Evolutionary conservation across 2,329 filamentous ascomycete species (phyloP).

Genomic region (Cadophora malorum): DNA sequence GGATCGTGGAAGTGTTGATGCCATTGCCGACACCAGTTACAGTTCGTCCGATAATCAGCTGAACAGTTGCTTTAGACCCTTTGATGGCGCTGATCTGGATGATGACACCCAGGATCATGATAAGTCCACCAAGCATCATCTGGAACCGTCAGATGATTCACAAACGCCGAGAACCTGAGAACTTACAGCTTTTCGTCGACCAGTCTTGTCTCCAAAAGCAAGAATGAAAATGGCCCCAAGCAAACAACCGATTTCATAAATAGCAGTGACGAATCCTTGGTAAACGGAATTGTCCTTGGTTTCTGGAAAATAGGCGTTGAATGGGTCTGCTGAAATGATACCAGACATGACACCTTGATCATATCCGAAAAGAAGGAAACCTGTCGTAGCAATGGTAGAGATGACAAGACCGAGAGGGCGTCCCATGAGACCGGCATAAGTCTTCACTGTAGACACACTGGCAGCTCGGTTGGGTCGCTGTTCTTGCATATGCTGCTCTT

Average conservation of each 20-base stretch:
- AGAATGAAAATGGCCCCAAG: constrained; percentile 55
- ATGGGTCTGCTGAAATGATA: constrained; percentile 68
- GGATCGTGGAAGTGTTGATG: constrained; percentile 55
- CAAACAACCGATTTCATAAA: constrained; percentile 63
- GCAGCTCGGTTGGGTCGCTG: constrained; percentile 20
- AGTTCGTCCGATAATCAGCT: constrained; percentile 60
- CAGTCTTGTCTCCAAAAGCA: constrained; percentile 60
- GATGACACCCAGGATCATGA: constrained; percentile 64
- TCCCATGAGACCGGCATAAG: constrained; percentile 71
- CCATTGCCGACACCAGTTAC: constrained; percentile 60
- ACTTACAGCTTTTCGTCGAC: constrained; percentile 62
- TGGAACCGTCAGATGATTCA: constrained; percentile 39
- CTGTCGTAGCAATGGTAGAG: constrained; percentile 73
- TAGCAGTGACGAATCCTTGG: constrained; percentile 60
- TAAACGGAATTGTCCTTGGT: constrained; percentile 56
- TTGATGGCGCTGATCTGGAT: constrained; percentile 49
- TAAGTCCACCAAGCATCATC: constrained; percentile 62
- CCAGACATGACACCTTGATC: constrained; percentile 89
- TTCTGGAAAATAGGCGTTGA: constrained; percentile 82
- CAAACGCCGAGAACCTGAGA: constrained; percentile 47
- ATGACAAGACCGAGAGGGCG: constrained; percentile 71
- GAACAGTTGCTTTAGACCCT: constrained; percentile 50
- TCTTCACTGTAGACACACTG: constrained; percentile 33
- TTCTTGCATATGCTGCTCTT: constrained; percentile 5
- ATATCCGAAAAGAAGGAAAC: constrained; percentile 88